phyloP scores from a whole-genome alignment of 495 filamentous ascomycete genomes.

The Friedmanniomyces simplex region DNA sequence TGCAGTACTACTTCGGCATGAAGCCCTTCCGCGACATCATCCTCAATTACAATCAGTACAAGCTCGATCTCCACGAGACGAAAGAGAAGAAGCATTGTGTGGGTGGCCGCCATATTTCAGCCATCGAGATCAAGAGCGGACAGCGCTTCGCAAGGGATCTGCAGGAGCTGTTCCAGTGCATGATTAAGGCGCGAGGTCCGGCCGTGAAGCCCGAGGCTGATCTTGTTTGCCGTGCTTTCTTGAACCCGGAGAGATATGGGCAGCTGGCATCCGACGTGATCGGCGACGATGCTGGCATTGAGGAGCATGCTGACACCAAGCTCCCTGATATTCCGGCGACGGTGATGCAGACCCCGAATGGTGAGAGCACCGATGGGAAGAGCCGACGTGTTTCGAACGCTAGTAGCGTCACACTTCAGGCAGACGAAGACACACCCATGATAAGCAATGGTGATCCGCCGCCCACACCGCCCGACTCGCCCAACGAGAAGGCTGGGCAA shows the following conservation, averaged over 20 bases:
- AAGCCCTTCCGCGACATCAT: constrained; percentile 73
- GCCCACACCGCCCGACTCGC: constrained; percentile 5
- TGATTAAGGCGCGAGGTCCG: constrained; percentile 47
- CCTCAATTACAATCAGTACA: constrained; percentile 56
- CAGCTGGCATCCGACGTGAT: background rate
- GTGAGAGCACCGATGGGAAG: background rate
- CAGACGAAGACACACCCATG: constrained; percentile 2
- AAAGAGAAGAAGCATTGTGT: constrained; percentile 53
- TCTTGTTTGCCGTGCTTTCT: constrained; percentile 24
- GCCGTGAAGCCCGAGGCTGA: constrained; percentile 61
- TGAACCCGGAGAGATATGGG: constrained; percentile 7
- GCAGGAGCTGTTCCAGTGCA: constrained; percentile 56
- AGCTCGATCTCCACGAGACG: constrained; percentile 53
- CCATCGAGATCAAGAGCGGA: constrained; percentile 54
- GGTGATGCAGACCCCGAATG: background rate
- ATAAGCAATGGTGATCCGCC: constrained; percentile 5
- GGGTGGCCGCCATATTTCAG: constrained; percentile 48
- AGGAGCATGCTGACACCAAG: background rate
- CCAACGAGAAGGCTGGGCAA: background rate
- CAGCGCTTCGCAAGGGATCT: constrained; percentile 52
- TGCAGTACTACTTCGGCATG: constrained; percentile 92
- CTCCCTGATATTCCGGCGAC: background rate
- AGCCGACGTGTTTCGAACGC: constrained; percentile 1
- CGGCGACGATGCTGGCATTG: background rate
- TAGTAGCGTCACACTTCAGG: constrained; percentile 14